A percentile compares a stretch with the other conserved stretches of the same genome.
Conservation (phyloP, 148 eudicot species). For the Dysphania ambrosioides region DNA sequence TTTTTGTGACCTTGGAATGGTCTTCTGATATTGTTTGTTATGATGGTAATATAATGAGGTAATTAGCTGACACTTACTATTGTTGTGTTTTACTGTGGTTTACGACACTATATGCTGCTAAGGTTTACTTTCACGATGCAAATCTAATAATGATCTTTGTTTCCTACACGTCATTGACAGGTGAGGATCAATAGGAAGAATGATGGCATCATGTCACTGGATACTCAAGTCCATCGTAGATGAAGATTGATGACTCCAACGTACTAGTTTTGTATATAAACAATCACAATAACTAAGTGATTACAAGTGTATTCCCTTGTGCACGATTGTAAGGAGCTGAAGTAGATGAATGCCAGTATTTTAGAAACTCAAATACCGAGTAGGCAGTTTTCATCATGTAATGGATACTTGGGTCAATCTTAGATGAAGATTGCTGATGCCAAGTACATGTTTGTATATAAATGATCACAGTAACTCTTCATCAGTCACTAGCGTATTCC, state of each 20-base stretch:
- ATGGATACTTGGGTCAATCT: too few relatives aligned
- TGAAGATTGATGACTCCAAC: background rate
- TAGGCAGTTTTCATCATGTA: background rate
- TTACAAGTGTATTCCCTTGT: background rate
- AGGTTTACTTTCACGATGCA: background rate
- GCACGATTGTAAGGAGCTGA: background rate
- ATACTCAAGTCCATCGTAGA: slow-evolving; percentile 17
- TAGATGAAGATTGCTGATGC: too few relatives aligned
- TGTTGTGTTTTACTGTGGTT: too few relatives aligned
- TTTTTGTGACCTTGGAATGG: too few relatives aligned
- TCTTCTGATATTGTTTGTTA: too few relatives aligned
- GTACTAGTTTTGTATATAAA: slow-evolving; percentile 4
- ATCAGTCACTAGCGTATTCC: too few relatives aligned
- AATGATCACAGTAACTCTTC: too few relatives aligned
- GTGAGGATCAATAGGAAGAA: slow-evolving; percentile 3
- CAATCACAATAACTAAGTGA: background rate
- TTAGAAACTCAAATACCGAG: too few relatives aligned
- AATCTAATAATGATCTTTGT: slow-evolving; percentile 8
- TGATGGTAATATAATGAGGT: too few relatives aligned
- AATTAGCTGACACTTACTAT: background rate
- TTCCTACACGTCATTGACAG: background rate
- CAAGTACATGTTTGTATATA: too few relatives aligned
- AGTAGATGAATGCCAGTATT: background rate
- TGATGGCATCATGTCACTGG: background rate
- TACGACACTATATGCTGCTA: background rate